Base-by-base conservation (phyloP, 2,329 filamentous ascomycete species). In the Penicillium paneum region DNA sequence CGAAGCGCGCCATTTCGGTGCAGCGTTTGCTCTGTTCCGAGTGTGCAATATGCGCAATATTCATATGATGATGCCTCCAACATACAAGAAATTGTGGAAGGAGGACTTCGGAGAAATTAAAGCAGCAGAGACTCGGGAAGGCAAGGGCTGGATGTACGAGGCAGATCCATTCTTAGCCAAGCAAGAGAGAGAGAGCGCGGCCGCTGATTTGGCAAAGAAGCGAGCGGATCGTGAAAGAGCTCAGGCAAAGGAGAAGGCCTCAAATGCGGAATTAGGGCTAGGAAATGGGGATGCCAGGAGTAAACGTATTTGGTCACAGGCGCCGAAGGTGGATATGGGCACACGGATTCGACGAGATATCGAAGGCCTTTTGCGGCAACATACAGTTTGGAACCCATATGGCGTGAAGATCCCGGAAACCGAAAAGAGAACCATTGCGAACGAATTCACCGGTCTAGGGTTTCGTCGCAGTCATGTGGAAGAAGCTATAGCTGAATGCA, bases 21-120 rank as follows among this genome's bases (percentile, higher is more conserved):
- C 94, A 4, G 90, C 92, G 0, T 97, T 95, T 74, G 89, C 87
- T 3, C 81, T 99, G 8, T 97, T 94, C 70, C 83, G 94, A 46
- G 89, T 97, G 3, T 93, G 90, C 73, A 97, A 89, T 69, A 96
- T 95, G 86, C 91, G 92, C 74, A 97, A 97, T 70, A 84, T 97
- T 65, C 91, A 96, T 69, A 95, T 91, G 79, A 93, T 92, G 77
- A 81, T 99, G 61, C 94, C 94, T 24, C 94, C 94, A 0, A 89
- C 89, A 55, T 95, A 97, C 74, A 88, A 87, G 67, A 84, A 90
- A 60, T 77, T 97, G 39, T 99, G 94, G 94, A 96, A 95, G 70
- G 84, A 84, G 6, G 86, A 92, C 54, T 96, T 99, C 63, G 83
- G 88, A 58, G 82, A 85, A 4, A 77, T 97, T 59, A 97, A 97